Evolutionary conservation across 371 early-diverging fungal species (phyloP).

Genomic region (Amoeboaphelidium protococcarum): DNA sequence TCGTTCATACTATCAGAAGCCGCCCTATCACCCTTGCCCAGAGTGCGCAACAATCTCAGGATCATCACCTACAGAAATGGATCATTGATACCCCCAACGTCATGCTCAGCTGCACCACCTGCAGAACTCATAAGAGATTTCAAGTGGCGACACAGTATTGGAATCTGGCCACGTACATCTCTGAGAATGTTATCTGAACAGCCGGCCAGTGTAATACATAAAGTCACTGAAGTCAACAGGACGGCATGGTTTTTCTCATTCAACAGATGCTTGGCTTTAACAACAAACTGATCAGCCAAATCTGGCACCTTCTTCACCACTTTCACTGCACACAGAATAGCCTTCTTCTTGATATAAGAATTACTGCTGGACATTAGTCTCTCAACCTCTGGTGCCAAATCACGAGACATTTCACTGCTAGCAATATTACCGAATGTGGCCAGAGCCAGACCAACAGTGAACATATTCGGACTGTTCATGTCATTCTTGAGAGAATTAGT

Average conservation of each 20-base stretch:
- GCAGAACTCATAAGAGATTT: constrained; percentile 48
- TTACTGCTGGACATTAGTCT: constrained; percentile 64
- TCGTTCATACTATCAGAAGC: constrained; percentile 90
- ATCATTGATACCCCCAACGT: constrained; percentile 81
- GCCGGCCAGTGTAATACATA: neutral
- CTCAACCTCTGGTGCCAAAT: constrained; percentile 78
- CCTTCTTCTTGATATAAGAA: constrained; percentile 88
- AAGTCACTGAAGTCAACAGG: constrained; percentile 57
- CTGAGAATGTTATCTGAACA: neutral
- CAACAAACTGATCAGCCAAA: constrained; percentile 52
- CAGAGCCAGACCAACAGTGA: constrained; percentile 77
- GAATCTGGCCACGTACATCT: constrained; percentile 28
- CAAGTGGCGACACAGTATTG: constrained; percentile 55
- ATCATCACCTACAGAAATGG: constrained; percentile 89
- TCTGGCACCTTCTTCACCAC: constrained; percentile 80
- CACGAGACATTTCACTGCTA: constrained; percentile 78
- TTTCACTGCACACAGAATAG: constrained; percentile 70
- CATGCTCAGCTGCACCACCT: constrained; percentile 80
- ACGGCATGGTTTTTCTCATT: constrained; percentile 88
- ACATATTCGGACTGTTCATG: constrained; percentile 77
- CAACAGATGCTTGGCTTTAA: constrained; percentile 37
- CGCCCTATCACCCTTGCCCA: constrained; percentile 53
- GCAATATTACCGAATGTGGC: constrained; percentile 85
- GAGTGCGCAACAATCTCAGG: constrained; percentile 58
- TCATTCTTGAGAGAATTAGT: constrained; percentile 93